Conservation (phyloP, 805 yeast species). For the Lipomyces yamanashiensis region DNA sequence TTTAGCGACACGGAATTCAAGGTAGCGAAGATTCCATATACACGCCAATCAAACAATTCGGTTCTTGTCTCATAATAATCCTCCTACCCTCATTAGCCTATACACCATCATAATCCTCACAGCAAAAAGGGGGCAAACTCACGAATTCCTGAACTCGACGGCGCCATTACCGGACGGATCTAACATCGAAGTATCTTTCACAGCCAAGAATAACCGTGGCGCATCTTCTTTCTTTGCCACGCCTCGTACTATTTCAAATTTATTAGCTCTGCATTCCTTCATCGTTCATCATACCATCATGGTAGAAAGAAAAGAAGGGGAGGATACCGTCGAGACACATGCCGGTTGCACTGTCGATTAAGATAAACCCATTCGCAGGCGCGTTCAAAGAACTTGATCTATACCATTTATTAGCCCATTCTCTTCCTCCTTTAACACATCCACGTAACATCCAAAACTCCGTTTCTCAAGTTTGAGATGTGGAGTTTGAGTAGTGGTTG, state of each 20-base stretch:
- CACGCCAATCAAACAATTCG: conserved; percentile 30
- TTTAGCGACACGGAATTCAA: too few species aligned
- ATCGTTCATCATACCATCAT: background rate
- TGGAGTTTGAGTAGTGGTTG: too few species aligned
- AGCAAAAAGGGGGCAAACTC: background rate
- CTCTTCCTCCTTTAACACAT: background rate
- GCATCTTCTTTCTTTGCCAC: conserved; percentile 29
- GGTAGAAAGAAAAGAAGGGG: background rate
- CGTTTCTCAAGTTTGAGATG: too few species aligned
- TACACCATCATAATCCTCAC: background rate
- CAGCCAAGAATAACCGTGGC: background rate
- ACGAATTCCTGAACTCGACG: conserved; percentile 19
- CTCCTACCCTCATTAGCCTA: conserved; percentile 14
- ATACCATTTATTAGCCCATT: background rate
- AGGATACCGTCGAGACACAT: conserved; percentile 22
- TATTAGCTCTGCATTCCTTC: background rate
- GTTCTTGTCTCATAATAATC: conserved; percentile 24
- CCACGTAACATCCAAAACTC: too few species aligned
- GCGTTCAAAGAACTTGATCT: conserved; percentile 15
- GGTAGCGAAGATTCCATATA: conserved; percentile 17
- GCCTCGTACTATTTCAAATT: conserved; percentile 24
- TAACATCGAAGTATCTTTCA: conserved; percentile 1
- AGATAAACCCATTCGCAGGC: conserved; percentile 25
- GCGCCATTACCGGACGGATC: conserved; percentile 20
- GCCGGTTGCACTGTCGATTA: conserved; percentile 29